These are phyloP conservation scores for Sarcomyxa edulis DNA, from an alignment of 768 basidiomycete genomes.

Conservation along the genomic window DNA sequence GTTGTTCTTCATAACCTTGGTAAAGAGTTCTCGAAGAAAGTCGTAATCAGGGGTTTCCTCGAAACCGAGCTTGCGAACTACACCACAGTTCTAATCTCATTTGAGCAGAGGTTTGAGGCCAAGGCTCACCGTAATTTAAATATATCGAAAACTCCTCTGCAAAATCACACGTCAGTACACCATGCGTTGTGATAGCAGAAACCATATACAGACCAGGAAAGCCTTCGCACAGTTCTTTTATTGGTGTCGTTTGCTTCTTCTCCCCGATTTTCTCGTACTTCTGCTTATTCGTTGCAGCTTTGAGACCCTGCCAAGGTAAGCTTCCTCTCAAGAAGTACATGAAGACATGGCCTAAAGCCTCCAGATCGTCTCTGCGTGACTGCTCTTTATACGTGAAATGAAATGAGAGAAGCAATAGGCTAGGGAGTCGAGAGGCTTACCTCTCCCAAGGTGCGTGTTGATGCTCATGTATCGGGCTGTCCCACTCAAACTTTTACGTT, in stretches of 20 bases:
- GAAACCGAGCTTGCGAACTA: slow-evolving; percentile 97
- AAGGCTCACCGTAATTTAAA: slow-evolving; percentile 96
- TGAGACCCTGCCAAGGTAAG: slow-evolving; percentile 97
- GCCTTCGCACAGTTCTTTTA: slow-evolving; percentile 94
- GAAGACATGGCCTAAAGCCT: slow-evolving; percentile 99
- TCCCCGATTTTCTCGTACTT: slow-evolving; percentile 99
- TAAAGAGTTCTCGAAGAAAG: slow-evolving; percentile 91
- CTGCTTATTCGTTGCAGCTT: slow-evolving; percentile 99
- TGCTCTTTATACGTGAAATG: slow-evolving; percentile 48
- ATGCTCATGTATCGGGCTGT: slow-evolving; percentile 99
- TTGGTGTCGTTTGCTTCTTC: slow-evolving; percentile 98
- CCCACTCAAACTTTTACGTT: slow-evolving; percentile 94
- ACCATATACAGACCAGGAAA: slow-evolving; percentile 67
- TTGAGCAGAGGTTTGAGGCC: too few species aligned
- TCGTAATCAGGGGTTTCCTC: slow-evolving; percentile 99
- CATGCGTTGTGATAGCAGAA: slow-evolving; percentile 6
- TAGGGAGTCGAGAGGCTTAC: slow-evolving; percentile 33
- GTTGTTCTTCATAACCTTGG: slow-evolving; percentile 88
- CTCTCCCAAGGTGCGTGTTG: slow-evolving; percentile 96
- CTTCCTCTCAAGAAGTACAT: slow-evolving; percentile 99
- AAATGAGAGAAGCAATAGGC: slow-evolving; percentile 6
- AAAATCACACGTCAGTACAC: neutral
- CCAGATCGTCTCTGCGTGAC: slow-evolving; percentile 93
- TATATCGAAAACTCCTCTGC: slow-evolving; percentile 98
- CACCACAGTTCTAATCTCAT: too few species aligned